Evolutionary conservation across 2,329 filamentous ascomycete species (phyloP).

Genomic region (Trichoderma sp.): DNA sequence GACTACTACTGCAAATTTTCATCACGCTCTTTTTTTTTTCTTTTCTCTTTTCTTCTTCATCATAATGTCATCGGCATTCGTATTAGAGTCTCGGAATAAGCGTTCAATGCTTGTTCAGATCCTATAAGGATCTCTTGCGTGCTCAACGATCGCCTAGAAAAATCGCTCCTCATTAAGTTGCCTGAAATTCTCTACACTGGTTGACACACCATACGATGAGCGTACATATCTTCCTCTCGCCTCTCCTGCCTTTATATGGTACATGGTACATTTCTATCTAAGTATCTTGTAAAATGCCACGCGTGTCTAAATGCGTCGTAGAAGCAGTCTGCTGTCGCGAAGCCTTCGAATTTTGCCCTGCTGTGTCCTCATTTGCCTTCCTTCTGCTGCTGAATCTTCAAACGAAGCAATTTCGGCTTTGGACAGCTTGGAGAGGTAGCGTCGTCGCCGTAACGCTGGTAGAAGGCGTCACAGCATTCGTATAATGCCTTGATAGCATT

Average conservation of each 20-base stretch:
- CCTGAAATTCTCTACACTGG: constrained; percentile 53
- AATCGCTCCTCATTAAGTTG: constrained; percentile 72
- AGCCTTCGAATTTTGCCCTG: too few relatives aligned
- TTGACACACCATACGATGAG: constrained; percentile 44
- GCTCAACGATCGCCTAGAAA: constrained; percentile 97
- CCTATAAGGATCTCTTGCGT: constrained; percentile 78
- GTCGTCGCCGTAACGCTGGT: constrained; percentile 71
- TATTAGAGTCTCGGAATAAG: constrained; percentile 99
- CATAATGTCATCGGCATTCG: constrained; percentile 82
- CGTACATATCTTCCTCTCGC: constrained; percentile 39
- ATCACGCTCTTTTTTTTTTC: constrained; percentile 19
- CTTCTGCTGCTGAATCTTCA: constrained; percentile 80
- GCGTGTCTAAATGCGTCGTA: background rate
- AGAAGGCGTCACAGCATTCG: constrained; percentile 89
- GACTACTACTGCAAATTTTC: constrained; percentile 28
- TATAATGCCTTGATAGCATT: constrained; percentile 79
- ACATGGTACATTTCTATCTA: constrained; percentile 12
- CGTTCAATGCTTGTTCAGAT: constrained; percentile 90
- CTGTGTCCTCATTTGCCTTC: constrained; percentile 28
- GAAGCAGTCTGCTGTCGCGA: background rate
- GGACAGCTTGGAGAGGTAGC: constrained; percentile 82
- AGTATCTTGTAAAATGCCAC: background rate
- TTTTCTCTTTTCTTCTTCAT: constrained; percentile 47
- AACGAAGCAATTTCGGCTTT: constrained; percentile 70
- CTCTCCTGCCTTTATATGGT: background rate